Conservation (phyloP, 495 filamentous ascomycete species). For the Penicillium waksmanii region DNA sequence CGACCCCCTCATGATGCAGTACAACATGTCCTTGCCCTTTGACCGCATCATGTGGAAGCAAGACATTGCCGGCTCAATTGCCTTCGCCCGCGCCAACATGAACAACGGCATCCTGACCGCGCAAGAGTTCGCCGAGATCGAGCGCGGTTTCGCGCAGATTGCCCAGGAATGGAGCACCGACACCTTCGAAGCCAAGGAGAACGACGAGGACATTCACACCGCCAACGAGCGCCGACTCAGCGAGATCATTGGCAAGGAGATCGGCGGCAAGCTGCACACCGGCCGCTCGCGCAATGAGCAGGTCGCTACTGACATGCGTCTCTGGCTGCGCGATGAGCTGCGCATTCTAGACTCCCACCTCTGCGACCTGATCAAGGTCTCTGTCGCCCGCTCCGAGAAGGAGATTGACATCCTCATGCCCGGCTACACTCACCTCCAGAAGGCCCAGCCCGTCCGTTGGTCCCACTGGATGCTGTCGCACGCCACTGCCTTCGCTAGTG, state of each 20-base stretch:
- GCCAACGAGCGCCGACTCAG: slow-evolving; percentile 90
- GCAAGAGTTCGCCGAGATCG: slow-evolving; percentile 76
- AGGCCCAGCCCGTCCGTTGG: slow-evolving; percentile 89
- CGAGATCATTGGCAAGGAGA: slow-evolving; percentile 85
- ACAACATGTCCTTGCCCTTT: slow-evolving; percentile 86
- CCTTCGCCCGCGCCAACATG: slow-evolving; percentile 83
- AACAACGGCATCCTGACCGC: slow-evolving; percentile 74
- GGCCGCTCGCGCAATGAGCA: slow-evolving; percentile 93
- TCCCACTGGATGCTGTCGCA: slow-evolving; percentile 85
- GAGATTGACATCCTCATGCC: slow-evolving; percentile 71
- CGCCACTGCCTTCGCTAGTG: slow-evolving; percentile 72
- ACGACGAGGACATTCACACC: slow-evolving; percentile 78
- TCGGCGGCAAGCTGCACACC: slow-evolving; percentile 92
- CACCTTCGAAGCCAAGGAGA: slow-evolving; percentile 48
- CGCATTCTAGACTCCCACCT: slow-evolving; percentile 71
- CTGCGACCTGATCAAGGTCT: slow-evolving; percentile 70
- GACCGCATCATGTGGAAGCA: slow-evolving; percentile 82
- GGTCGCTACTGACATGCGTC: slow-evolving; percentile 88
- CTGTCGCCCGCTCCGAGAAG: slow-evolving; percentile 71
- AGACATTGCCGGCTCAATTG: slow-evolving; percentile 80
- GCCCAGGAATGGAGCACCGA: slow-evolving; percentile 71
- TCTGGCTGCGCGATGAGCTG: slow-evolving; percentile 86
- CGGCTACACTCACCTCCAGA: slow-evolving; percentile 88
- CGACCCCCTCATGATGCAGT: slow-evolving; percentile 86
- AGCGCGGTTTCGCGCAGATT: slow-evolving; percentile 72